Evolutionary conservation across 805 yeast species (phyloP).

Genomic region (Candida caryicola): DNA sequence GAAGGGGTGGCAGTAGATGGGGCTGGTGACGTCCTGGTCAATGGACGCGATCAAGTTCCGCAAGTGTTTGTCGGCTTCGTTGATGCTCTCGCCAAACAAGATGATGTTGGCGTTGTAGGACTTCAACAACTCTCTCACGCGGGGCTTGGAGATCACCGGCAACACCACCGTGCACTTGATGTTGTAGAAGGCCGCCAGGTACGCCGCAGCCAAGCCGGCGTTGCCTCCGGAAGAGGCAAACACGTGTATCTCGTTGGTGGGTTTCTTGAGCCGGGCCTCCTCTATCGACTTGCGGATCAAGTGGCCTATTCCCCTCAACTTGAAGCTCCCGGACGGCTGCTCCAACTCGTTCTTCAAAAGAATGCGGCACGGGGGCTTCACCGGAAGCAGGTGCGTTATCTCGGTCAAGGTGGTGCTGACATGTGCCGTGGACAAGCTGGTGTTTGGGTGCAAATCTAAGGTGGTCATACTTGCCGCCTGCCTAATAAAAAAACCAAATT

Average conservation of each 20-base stretch:
- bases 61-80: slow-evolving; percentile 50
- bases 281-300: slow-evolving; percentile 36
- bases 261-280: slow-evolving; percentile 17
- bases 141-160: slow-evolving; percentile 47
- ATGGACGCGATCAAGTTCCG: slow-evolving; percentile 21
- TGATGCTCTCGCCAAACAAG: slow-evolving; percentile 44
- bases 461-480: slow-evolving; percentile 3
- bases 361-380: slow-evolving; percentile 35
- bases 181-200: slow-evolving; percentile 36
- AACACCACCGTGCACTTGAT: slow-evolving; percentile 60
- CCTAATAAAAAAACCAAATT: no score
- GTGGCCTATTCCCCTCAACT: slow-evolving; percentile 54
- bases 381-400: slow-evolving; percentile 28
- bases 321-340: slow-evolving; percentile 59
- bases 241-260: slow-evolving; percentile 34
- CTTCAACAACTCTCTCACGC: slow-evolving; percentile 45
- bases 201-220: slow-evolving; percentile 55
- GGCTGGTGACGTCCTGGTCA: slow-evolving; percentile 19
- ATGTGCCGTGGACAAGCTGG: slow-evolving; percentile 18
- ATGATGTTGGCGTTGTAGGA: slow-evolving; percentile 51
- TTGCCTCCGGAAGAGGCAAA: slow-evolving; percentile 57
- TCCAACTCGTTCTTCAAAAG: slow-evolving; percentile 49
- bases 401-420: slow-evolving; percentile 39
- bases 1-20: slow-evolving; percentile 56
- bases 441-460: slow-evolving; percentile 5